Evolutionary conservation across 257 asterid species (phyloP).

Genomic region (Misopates orontium): DNA sequence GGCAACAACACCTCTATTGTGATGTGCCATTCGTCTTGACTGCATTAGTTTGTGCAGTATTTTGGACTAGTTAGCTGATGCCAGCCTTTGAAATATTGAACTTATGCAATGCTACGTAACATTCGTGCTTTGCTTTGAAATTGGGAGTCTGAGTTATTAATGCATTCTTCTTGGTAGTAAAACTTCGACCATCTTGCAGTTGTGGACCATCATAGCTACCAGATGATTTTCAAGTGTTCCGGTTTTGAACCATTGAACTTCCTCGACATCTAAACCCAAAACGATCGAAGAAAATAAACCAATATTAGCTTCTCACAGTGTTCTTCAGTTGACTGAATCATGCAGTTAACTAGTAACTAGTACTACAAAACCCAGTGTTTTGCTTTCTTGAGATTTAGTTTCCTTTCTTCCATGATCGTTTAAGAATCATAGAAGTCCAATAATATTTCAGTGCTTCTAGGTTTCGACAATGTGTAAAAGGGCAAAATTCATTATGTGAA

Average conservation of each 20-base stretch:
- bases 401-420: background rate
- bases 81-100: background rate
- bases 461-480: background rate
- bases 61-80: too few species aligned
- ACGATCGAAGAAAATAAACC: background rate
- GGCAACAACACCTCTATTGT: too few species aligned
- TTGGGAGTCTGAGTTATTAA: background rate
- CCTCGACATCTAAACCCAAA: background rate
- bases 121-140: background rate
- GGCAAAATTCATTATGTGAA: background rate
- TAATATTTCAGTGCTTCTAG: slow-evolving; percentile 3
- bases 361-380: background rate
- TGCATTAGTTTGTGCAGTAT: too few species aligned
- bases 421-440: slow-evolving; percentile 1
- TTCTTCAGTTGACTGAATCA: too few species aligned
- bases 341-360: too few species aligned
- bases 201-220: background rate
- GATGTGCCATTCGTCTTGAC: too few species aligned
- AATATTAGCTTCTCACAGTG: too few species aligned
- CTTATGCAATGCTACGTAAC: background rate
- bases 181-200: background rate
- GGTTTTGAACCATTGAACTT: background rate
- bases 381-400: background rate
- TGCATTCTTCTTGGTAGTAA: background rate
- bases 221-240: background rate